Conservation (phyloP, 169 alveolate genomes). For the Eimeria zaria region DNA sequence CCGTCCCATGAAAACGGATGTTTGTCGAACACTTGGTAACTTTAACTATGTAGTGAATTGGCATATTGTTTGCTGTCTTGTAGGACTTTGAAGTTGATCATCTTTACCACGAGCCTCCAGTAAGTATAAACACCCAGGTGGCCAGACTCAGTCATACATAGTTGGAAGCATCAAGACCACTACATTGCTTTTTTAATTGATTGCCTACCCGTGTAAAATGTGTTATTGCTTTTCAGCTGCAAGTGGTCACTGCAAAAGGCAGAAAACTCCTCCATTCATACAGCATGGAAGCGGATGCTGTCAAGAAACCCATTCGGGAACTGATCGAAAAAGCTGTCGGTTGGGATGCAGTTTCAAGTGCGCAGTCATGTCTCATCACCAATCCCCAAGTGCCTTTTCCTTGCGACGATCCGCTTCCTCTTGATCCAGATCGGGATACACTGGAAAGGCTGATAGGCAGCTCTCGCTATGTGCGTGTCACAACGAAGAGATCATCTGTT, state of each 20-base stretch:
- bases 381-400: conserved; percentile 9
- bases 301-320: conserved; percentile 2
- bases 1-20: neutral
- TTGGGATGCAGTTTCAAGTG: neutral
- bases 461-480: conserved; percentile 42
- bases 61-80: neutral
- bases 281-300: conserved; percentile 32
- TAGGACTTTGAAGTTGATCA: conserved; percentile 26
- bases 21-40: neutral
- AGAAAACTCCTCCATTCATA: neutral
- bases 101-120: conserved; percentile 69
- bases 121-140: neutral
- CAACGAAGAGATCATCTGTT: conserved; percentile 25
- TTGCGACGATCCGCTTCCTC: conserved; percentile 17
- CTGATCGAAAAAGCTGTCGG: conserved; percentile 44
- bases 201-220: neutral
- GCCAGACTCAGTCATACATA: neutral
- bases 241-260: neutral
- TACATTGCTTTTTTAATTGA: neutral
- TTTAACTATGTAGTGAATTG: neutral
- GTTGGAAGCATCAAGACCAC: neutral
- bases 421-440: conserved; percentile 6
- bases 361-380: conserved; percentile 43
- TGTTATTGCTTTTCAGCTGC: conserved; percentile 12
- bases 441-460: neutral